A percentile compares a stretch with the other conserved stretches of the same genome.
Conservation (phyloP, 2,329 filamentous ascomycete genomes). For the Pseudocercospora musae region DNA sequence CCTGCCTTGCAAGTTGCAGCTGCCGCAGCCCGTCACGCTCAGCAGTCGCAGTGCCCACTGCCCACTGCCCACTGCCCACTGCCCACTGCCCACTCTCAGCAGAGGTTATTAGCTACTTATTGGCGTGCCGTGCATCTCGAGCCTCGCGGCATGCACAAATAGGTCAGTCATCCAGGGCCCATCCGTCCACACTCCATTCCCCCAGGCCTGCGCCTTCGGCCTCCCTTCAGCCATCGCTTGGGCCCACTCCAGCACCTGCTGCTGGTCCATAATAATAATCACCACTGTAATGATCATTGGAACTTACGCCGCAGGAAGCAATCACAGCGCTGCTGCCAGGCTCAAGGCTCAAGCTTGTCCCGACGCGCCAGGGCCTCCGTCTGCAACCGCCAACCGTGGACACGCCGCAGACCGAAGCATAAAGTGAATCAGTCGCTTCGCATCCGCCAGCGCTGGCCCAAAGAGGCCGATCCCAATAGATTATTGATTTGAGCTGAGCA, state of each 20-base stretch:
- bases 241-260: conserved; percentile 5
- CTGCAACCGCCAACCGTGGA: conserved; percentile 17
- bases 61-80: no score
- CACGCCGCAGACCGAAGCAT: conserved; percentile 10
- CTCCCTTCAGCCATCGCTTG: conserved; percentile 4
- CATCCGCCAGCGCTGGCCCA: conserved; percentile 11
- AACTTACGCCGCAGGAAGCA: not conserved
- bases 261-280: not conserved
- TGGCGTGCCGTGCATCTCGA: not conserved
- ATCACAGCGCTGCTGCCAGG: not conserved
- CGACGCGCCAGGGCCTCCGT: conserved; percentile 15
- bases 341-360: conserved; percentile 16
- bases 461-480: conserved; percentile 24
- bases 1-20: not conserved
- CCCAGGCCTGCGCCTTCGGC: not conserved
- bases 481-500: no score
- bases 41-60: not conserved
- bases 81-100: not conserved
- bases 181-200: not conserved
- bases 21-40: not conserved
- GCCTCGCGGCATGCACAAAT: not conserved
- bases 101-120: not conserved
- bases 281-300: not conserved
- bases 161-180: conserved; percentile 1
- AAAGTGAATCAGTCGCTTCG: conserved; percentile 13